These are phyloP conservation scores for Diaporthe citri DNA, from an alignment of 2,329 filamentous ascomycete species.

Conservation along the genomic window DNA sequence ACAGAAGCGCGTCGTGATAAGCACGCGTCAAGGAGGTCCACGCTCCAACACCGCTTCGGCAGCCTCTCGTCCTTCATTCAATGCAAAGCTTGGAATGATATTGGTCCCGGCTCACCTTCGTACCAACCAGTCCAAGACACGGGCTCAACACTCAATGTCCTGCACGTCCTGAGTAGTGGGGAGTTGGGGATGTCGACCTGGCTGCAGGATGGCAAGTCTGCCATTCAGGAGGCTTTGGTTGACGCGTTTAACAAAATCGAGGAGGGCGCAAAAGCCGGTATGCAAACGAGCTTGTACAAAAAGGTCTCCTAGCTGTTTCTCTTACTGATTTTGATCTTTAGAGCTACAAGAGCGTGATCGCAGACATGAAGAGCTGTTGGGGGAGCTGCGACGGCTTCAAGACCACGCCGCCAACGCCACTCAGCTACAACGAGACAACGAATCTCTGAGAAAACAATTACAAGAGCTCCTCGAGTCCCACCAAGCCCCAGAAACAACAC, in stretches of 20 bases:
- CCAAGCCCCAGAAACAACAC: constrained; percentile 29
- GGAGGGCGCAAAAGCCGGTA: constrained; percentile 53
- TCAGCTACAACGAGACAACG: constrained; percentile 57
- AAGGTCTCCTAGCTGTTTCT: too few species aligned
- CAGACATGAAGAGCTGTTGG: constrained; percentile 45
- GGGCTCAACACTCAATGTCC: not conserved
- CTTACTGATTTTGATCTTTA: constrained; percentile 36
- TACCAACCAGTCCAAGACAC: not conserved
- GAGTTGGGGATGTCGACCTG: constrained; percentile 53
- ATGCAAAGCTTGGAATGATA: not conserved
- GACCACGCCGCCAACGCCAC: constrained; percentile 49
- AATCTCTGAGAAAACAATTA: constrained; percentile 55
- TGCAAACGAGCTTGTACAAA: not conserved
- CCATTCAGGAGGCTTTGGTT: constrained; percentile 56
- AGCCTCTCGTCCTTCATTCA: not conserved
- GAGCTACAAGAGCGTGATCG: constrained; percentile 45
- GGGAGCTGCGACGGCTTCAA: constrained; percentile 53
- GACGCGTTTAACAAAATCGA: constrained; percentile 56
- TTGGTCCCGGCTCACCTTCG: too few species aligned
- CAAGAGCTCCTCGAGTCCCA: constrained; percentile 44
- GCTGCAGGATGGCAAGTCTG: constrained; percentile 54
- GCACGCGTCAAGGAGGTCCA: not conserved
- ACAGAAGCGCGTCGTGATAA: not conserved
- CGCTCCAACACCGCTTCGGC: not conserved
- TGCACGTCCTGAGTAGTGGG: not conserved